These are phyloP conservation scores for Pseudopithomyces chartarum DNA, from an alignment of 2,329 filamentous ascomycete species.

Conservation along the genomic window DNA sequence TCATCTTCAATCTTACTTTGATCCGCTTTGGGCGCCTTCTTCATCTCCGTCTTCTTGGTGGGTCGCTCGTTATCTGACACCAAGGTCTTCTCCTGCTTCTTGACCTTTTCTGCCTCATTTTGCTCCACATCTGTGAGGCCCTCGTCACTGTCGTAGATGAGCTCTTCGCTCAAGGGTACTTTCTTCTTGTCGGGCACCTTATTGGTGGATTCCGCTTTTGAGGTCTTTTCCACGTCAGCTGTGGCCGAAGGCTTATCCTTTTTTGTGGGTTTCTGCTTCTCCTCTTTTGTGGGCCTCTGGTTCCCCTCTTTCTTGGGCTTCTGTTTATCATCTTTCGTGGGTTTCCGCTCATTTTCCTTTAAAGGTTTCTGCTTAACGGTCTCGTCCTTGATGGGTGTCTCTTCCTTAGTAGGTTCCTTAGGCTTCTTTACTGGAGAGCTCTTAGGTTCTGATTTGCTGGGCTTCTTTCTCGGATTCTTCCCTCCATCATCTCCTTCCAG, in stretches of 20 bases:
- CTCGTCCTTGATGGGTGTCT: not conserved
- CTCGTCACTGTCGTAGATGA: not conserved
- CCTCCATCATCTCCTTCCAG: not conserved
- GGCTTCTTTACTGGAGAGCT: too few relatives aligned
- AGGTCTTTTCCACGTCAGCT: not conserved
- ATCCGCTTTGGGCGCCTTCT: not conserved
- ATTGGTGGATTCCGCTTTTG: not conserved
- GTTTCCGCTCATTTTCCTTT: too few relatives aligned
- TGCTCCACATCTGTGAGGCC: not conserved
- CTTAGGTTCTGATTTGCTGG: not conserved
- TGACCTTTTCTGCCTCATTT: not conserved
- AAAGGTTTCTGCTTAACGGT: not conserved
- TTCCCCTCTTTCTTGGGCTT: too few relatives aligned
- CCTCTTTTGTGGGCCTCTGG: too few relatives aligned
- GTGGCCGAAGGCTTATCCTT: not conserved
- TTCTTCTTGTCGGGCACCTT: not conserved
- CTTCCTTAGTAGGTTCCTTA: not conserved
- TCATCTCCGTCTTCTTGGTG: not conserved
- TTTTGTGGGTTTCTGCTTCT: not conserved
- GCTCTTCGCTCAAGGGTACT: not conserved
- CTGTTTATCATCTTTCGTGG: not conserved
- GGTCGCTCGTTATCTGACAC: not conserved
- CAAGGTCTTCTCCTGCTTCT: not conserved
- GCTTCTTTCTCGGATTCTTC: not conserved
- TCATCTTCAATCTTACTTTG: not conserved